Conservation (phyloP, 2,329 filamentous ascomycete species). For the Trichophaea hybrida region DNA sequence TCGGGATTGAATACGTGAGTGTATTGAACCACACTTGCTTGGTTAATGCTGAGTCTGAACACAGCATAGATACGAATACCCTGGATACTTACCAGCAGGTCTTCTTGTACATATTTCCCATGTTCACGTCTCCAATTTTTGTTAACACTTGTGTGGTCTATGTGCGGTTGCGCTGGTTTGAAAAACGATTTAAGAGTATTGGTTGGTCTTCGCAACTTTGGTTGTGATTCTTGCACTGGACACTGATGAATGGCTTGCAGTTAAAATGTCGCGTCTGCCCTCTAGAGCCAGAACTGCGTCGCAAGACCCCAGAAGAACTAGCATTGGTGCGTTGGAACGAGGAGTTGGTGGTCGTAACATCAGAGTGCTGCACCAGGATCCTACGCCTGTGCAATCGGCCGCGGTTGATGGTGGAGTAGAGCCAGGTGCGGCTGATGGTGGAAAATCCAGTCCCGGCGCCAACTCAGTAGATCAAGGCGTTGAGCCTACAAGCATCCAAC, state of each 20-base stretch:
- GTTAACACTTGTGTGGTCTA: conserved; percentile 81
- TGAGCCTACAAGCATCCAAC: neutral
- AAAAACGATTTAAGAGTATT: conserved; percentile 65
- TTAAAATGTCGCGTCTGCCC: conserved; percentile 15
- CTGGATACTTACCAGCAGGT: conserved; percentile 37
- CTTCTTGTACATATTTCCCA: conserved; percentile 39
- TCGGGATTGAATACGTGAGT: conserved; percentile 70
- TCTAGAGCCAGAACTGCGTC: conserved; percentile 16
- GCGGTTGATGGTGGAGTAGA: neutral
- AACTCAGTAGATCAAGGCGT: neutral
- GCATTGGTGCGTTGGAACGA: conserved; percentile 26
- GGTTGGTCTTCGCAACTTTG: conserved; percentile 5
- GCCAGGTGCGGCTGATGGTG: neutral
- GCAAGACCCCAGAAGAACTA: neutral
- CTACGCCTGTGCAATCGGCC: neutral
- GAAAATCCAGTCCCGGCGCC: neutral
- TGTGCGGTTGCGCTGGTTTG: conserved; percentile 91
- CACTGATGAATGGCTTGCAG: conserved; percentile 7
- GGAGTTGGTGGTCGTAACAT: conserved; percentile 31
- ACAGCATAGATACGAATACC: conserved; percentile 37
- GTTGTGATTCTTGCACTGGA: neutral
- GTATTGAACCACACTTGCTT: conserved; percentile 16
- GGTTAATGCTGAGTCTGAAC: conserved; percentile 11
- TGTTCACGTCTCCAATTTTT: conserved; percentile 68
- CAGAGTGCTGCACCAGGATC: conserved; percentile 24